Percentiles rank a stretch among this genome's conserved stretches.
These are phyloP conservation scores for Mortierella sp. DNA, from an alignment of 371 early-diverging fungal genomes.

Conservation along the genomic window DNA sequence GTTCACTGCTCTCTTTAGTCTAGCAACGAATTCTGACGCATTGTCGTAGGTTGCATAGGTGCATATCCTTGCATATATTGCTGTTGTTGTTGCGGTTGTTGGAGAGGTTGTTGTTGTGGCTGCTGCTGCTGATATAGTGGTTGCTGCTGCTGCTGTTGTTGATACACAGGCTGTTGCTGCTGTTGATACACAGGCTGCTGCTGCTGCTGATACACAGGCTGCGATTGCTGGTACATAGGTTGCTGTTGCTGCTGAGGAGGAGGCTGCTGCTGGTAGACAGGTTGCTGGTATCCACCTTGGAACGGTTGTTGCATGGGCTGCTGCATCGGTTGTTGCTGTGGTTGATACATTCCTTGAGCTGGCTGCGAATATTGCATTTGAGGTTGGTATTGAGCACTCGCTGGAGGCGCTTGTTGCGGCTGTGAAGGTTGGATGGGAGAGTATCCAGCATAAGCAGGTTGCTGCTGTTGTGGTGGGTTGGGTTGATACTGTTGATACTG, in stretches of 20 bases:
- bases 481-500: conserved; percentile 24
- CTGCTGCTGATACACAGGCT: conserved; percentile 8
- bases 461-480: conserved; percentile 11
- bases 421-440: background rate
- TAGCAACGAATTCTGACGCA: conserved; percentile 36
- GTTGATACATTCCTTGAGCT: conserved; percentile 8
- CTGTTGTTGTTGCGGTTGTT: conserved; percentile 32
- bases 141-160: conserved; percentile 19
- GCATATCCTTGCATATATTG: conserved; percentile 26
- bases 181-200: conserved; percentile 10
- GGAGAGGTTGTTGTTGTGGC: conserved; percentile 27
- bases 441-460: conserved; percentile 11
- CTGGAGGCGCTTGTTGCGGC: background rate
- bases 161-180: conserved; percentile 19
- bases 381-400: conserved; percentile 17
- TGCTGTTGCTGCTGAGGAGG: conserved; percentile 15
- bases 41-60: conserved; percentile 25
- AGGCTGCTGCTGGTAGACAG: conserved; percentile 15
- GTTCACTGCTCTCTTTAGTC: conserved; percentile 18
- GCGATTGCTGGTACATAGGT: conserved; percentile 4
- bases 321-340: conserved; percentile 13
- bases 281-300: conserved; percentile 11
- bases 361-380: conserved; percentile 17
- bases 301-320: conserved; percentile 1
- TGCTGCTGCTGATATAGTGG: conserved; percentile 26